These are phyloP conservation scores for Penicillium vulpinum DNA, from an alignment of 2,329 filamentous ascomycete species.

Conservation along the genomic window DNA sequence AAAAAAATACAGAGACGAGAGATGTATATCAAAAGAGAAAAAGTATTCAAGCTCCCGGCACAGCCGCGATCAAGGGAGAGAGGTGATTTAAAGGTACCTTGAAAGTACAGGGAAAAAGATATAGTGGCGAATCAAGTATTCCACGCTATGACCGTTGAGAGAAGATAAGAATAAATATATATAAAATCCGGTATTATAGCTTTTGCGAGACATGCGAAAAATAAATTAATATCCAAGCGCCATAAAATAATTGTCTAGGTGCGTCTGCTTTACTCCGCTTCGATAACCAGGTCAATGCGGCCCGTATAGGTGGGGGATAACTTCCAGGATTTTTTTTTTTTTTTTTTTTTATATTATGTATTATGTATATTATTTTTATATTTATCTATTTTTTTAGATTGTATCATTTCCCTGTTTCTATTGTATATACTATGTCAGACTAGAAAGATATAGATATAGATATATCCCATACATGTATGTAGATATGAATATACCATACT, in stretches of 20 bases:
- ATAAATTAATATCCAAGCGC: background rate
- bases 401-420: background rate
- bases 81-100: slow-evolving; percentile 3
- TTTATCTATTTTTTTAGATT: background rate
- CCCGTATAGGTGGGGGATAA: slow-evolving; percentile 15
- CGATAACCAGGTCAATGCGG: slow-evolving; percentile 25
- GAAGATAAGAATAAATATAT: slow-evolving; percentile 6
- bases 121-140: slow-evolving; percentile 8
- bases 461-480: too few relatives aligned
- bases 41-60: background rate
- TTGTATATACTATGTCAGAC: too few relatives aligned
- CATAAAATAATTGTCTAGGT: slow-evolving; percentile 8
- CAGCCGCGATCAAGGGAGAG: background rate
- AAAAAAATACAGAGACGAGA: slow-evolving; percentile 3
- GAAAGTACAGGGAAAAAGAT: slow-evolving; percentile 3
- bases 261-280: slow-evolving; percentile 24
- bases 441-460: too few relatives aligned
- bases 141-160: slow-evolving; percentile 9
- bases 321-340: background rate
- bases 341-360: background rate
- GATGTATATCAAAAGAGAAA: background rate
- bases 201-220: background rate
- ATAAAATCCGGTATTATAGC: slow-evolving; percentile 6
- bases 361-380: background rate
- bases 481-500: too few relatives aligned